phyloP scores from a whole-genome alignment of 306 rosid genomes.

The Delonix regia region DNA sequence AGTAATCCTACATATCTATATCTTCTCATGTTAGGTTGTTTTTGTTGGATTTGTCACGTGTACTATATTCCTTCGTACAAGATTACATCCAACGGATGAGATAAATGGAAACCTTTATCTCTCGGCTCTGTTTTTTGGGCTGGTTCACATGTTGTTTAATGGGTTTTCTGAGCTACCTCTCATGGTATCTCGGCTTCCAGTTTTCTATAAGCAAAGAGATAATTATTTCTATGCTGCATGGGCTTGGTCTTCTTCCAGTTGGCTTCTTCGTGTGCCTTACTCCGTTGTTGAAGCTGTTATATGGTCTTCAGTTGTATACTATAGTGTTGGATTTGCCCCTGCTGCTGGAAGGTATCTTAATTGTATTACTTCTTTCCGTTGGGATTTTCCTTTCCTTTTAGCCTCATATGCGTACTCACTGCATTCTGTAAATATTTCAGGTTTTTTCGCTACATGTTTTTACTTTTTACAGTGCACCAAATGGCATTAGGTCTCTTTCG shows the following conservation, averaged over 20 bases:
- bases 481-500: conserved; percentile 90
- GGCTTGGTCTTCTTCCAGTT: conserved; percentile 73
- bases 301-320: conserved; percentile 81
- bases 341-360: conserved; percentile 58
- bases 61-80: conserved; percentile 65
- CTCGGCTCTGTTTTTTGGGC: conserved; percentile 70
- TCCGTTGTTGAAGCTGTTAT: conserved; percentile 71
- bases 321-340: conserved; percentile 84
- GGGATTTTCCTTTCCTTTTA: neutral
- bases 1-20: neutral
- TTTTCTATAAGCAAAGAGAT: conserved; percentile 85
- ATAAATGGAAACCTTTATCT: conserved; percentile 62
- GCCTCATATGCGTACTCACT: conserved; percentile 9
- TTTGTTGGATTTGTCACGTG: conserved; percentile 73
- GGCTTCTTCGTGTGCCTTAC: conserved; percentile 80
- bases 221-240: conserved; percentile 79
- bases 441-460: conserved; percentile 73
- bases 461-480: conserved; percentile 70
- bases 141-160: conserved; percentile 88
- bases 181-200: conserved; percentile 78
- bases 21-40: conserved; percentile 52
- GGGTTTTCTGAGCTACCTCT: conserved; percentile 82
- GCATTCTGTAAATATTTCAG: conserved; percentile 50
- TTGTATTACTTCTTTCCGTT: neutral
- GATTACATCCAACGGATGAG: conserved; percentile 58